Evolutionary conservation across 257 asterid genomes (phyloP).

Genomic region (Asclepias syriaca): DNA sequence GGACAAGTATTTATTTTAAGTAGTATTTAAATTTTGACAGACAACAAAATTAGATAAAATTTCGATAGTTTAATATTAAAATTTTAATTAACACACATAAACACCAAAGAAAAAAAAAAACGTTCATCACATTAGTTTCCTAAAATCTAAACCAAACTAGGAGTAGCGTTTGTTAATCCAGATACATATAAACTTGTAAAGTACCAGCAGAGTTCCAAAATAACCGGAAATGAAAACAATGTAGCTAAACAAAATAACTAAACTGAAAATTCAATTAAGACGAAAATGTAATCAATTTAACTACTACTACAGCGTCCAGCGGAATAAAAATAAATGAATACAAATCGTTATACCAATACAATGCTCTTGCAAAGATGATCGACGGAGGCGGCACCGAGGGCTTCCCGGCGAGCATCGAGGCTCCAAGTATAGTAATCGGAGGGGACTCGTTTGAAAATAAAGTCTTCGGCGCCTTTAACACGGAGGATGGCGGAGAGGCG

Average conservation of each 20-base stretch:
- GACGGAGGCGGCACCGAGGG: constrained; percentile 72
- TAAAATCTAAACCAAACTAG: no score
- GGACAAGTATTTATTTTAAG: no score
- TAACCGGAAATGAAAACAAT: not conserved
- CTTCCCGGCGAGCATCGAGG: constrained; percentile 73
- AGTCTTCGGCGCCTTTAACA: constrained; percentile 50
- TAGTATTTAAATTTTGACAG: no score
- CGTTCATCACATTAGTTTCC: not conserved
- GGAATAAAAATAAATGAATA: constrained; percentile 2
- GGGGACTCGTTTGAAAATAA: constrained; percentile 74
- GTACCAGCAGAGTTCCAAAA: not conserved
- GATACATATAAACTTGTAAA: not conserved
- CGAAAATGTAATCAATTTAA: not conserved
- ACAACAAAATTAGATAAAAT: no score
- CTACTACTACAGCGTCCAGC: not conserved
- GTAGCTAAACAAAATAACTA: not conserved
- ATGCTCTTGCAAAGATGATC: constrained; percentile 98
- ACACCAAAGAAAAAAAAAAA: no score
- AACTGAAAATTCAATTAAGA: not conserved
- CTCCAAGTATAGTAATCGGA: constrained; percentile 73
- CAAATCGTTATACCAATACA: constrained; percentile 54
- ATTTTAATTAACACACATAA: no score
- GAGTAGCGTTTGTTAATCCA: no score
- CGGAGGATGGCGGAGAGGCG: constrained; percentile 71
- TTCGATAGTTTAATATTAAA: no score